Evolutionary conservation across 2,329 filamentous ascomycete genomes (phyloP), one percentile per base, ranked within the genome.

Genomic region (Colletotrichum sp.): DNA sequence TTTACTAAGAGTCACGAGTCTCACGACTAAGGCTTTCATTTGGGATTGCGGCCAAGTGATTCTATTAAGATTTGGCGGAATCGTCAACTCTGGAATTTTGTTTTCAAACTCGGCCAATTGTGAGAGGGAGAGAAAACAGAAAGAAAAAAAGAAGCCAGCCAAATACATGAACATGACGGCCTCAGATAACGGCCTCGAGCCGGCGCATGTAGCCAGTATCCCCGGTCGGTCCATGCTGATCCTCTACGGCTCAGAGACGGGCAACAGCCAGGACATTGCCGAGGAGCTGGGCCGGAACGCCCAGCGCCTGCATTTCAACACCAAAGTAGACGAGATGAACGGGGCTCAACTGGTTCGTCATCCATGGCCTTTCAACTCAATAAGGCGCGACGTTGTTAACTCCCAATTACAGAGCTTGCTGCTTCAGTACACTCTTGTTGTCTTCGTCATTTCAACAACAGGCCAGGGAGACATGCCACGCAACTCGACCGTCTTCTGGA

Each of bases 241-340:
- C 74, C 90, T 98, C 39, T 99, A 98, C 85, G 97, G 95, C 71
- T 98, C 96, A 52, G 97, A 99, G 87, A 99, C 96, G 26, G 97
- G 97, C 72, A 98, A 97, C 82, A 94, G 95, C 71, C 95, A 98
- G 84, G 96, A 99, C 85, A 92, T 96, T 78, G 96, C 97, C 24
- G 93, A 95, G 81, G 95, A 98, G 83, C 87, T 99, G 77, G 95
- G 93, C 52, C 89, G 93, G 55, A 85, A 95, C 78, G 90, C 92
- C 43, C 93, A 96, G 85, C 91, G 96, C 36, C 86, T 98, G 74
- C 95, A 93, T 80, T 98, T 99, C 84, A 85, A 90, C 77, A 94
- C 93, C 26, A 89, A 91, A 67, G 92, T 98, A 28, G 91, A 92
- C 72, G 95, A 96, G 83, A 91, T 99, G 85, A 92, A 98, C 81